Base-by-base conservation (phyloP, 441 rosid genomes). In the Eutrema salsugineum region DNA sequence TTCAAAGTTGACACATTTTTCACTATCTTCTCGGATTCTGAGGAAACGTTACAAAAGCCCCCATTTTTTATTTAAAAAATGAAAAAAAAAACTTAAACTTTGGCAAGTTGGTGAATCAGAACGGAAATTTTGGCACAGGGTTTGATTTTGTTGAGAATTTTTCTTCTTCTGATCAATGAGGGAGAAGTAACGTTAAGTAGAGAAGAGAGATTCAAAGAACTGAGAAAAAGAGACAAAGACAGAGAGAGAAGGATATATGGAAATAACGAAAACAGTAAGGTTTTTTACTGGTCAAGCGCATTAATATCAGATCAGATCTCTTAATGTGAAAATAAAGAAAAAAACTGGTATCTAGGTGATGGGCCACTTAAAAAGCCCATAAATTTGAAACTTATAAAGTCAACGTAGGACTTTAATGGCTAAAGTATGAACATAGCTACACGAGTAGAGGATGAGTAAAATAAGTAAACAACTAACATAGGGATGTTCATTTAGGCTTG, bases 261-360 rank as follows among this genome's bases (percentile, higher is more conserved):
- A 4, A 35, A 49, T 40, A 63, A 63, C 32, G 39, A 53, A 72
- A 43, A 16, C 35, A 48, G 58, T 17, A 38, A 27, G 70, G 11
- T 46, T 16, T 39, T 47, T 16, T 39, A 14, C 5, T 72, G 51
- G 66, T 66, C 77, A 66, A 66, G 63, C 32, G 68, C 69, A 66
- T 73, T 73, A 30, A 73, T 32, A 19, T 64, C 71, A 59, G 78
- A 73, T 49, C 72, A 66, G 72, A 73, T 73, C 72, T 73, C 72
- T 66, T 57, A 55, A 42, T 11, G 14, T 8, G 30, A 14, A 67
- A 20, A 27, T 0, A 9, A 27, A 0, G 33, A 4, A 46, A 58
- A 22, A 9, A 55, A 63, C 70, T 46, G 58, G 51, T 64, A 72
- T 63, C 70, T 55, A 44, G 11, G 20, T 54, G 40, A 54, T 56